phyloP scores from a whole-genome alignment of 2,329 filamentous ascomycete species.

The Aspergillus awamori region DNA sequence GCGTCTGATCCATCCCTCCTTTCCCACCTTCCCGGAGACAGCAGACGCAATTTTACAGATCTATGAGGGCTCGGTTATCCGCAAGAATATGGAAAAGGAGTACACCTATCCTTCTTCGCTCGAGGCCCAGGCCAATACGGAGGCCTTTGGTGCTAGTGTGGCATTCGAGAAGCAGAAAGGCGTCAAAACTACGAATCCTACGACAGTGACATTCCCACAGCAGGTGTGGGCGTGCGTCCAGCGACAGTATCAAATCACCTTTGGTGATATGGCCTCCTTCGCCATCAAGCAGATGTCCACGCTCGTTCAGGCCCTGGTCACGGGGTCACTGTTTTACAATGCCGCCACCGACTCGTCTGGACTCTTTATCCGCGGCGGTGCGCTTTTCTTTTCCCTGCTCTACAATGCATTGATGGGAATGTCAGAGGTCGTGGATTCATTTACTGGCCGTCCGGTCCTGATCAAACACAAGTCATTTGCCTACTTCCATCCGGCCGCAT shows the following conservation, averaged over 20 bases:
- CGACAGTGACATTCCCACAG: conserved; percentile 54
- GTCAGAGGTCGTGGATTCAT: conserved; percentile 68
- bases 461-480: conserved; percentile 63
- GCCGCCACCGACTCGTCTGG: conserved; percentile 60
- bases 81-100: too few species aligned
- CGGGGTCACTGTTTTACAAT: conserved; percentile 69
- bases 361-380: conserved; percentile 65
- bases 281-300: conserved; percentile 64
- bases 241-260: conserved; percentile 67
- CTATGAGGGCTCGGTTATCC: too few species aligned
- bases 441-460: conserved; percentile 62
- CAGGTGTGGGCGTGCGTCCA: conserved; percentile 61
- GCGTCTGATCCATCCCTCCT: too few species aligned
- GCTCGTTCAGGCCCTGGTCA: conserved; percentile 62
- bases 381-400: conserved; percentile 66
- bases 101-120: too few species aligned
- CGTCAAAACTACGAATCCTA: too few species aligned
- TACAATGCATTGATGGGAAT: conserved; percentile 66
- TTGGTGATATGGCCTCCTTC: conserved; percentile 66
- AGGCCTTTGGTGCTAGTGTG: too few species aligned
- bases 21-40: too few species aligned
- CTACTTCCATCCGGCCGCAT: conserved; percentile 57
- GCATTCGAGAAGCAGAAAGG: too few species aligned
- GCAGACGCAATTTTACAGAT: too few species aligned
- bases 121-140: too few species aligned